Percentiles rank a stretch among this genome's conserved stretches.
phyloP scores from a whole-genome alignment of 805 yeast species.

The Candida stauntonica region DNA sequence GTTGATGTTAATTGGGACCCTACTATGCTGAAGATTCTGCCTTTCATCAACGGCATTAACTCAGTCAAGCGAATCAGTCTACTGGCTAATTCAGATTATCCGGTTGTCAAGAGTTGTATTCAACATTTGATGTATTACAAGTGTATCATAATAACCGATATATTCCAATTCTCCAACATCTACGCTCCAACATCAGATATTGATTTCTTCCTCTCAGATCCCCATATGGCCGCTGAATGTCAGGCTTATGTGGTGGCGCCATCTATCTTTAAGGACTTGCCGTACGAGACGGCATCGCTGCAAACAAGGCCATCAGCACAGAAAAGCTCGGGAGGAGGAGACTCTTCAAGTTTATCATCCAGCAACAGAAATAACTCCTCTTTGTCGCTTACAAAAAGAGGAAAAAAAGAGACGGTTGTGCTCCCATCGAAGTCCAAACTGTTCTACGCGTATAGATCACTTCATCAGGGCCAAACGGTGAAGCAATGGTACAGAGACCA shows the following conservation, averaged over 20 bases:
- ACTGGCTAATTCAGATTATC: conserved; percentile 75
- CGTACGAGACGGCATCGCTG: conserved; percentile 24
- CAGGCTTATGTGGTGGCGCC: conserved; percentile 68
- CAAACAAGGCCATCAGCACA: conserved; percentile 1
- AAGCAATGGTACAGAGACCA: conserved; percentile 81
- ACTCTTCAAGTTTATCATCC: conserved; percentile 3
- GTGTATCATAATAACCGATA: conserved; percentile 76
- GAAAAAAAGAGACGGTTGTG: conserved; percentile 15
- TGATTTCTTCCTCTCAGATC: conserved; percentile 59
- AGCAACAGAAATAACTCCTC: conserved; percentile 11
- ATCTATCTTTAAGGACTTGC: conserved; percentile 32
- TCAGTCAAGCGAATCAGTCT: conserved; percentile 73
- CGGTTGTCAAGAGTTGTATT: conserved; percentile 77
- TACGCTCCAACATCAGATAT: conserved; percentile 87
- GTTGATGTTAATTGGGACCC: conserved; percentile 97
- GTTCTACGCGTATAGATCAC: conserved; percentile 69
- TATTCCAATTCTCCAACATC: conserved; percentile 83
- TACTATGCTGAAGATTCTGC: conserved; percentile 83
- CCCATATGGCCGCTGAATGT: conserved; percentile 72
- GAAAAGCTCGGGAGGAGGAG: neutral
- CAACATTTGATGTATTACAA: conserved; percentile 89
- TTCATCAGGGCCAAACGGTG: conserved; percentile 73
- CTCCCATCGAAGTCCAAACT: conserved; percentile 63
- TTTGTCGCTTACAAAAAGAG: conserved; percentile 11
- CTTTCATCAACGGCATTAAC: conserved; percentile 84